Base-by-base conservation (phyloP, 1,139 yeast genomes). In the Kurtzmaniella quercitrusa region DNA sequence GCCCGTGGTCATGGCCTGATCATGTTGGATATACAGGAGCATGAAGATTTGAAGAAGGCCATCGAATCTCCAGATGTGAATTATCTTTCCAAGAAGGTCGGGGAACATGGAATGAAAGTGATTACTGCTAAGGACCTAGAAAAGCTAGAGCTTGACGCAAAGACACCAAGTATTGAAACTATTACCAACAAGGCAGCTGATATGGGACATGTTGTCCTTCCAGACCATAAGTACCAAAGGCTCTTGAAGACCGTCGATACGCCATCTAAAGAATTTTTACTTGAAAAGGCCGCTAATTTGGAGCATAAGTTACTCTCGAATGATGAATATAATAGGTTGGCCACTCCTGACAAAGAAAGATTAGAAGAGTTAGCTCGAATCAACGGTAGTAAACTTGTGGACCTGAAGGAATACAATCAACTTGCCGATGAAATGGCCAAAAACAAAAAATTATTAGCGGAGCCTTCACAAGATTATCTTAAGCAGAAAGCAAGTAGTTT, bases 151-250 rank as follows among this genome's bases (percentile, higher is more conserved):
- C 44, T 48, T 3, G 58, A 52, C 37, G 65, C 59, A n/a, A 53
- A 56, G 41, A 59, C 58, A n/a, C 71, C 72, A 37, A 50, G 60
- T 7, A 49, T 59, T 19, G 67, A 64, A 3, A 63, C 55, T 41
- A 41, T 69, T 12, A 45, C 46, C 5, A 50, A 54, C 12, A 57
- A 53, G 40, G 65, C 66, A 3, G 46, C 52, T 1, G 50, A 49
- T 1, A 54, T 57, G 27, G 66, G 65, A 1, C 57, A 65, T 48
- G 51, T 57, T 12, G 60, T 64, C 2, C 40, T 68, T 17, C 49
- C 66, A 5, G 50, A 47, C 12, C 51, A 50, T 33, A 57, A 62
- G 38, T 54, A 56, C 45, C 55, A 60, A 2, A 47, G 50, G 21
- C 46, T 65, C 51, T 40, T 52, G 10, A 25, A 48, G 3, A 47